Evolutionary conservation across 441 rosid species (phyloP).

Genomic region (Macaranga tanarius): DNA sequence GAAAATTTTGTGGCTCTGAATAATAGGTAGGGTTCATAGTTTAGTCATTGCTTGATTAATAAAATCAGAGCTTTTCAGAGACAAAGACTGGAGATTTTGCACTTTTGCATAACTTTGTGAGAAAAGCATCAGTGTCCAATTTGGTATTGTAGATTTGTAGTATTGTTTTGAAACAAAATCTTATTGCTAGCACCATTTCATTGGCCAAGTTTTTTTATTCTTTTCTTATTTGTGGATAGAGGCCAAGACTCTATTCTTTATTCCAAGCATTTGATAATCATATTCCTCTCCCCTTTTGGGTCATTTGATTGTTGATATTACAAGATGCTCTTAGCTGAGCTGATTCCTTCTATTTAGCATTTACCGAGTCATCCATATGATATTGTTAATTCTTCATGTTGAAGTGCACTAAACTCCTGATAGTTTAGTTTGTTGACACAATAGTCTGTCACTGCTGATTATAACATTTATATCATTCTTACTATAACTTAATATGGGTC

Average conservation of each 20-base stretch:
- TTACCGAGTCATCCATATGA: conserved; percentile 28
- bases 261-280: conserved; percentile 16
- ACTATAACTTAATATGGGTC: neutral
- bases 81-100: conserved; percentile 16
- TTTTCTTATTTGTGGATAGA: neutral
- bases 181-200: conserved; percentile 6
- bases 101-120: conserved; percentile 14
- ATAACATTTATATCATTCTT: conserved; percentile 11
- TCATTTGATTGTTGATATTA: conserved; percentile 13
- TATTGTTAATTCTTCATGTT: conserved; percentile 24
- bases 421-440: conserved; percentile 15
- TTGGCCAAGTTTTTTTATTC: conserved; percentile 11
- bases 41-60: conserved; percentile 9
- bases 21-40: conserved; percentile 8
- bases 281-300: neutral
- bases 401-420: conserved; percentile 22
- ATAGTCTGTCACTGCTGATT: conserved; percentile 1
- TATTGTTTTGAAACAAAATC: neutral
- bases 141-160: neutral
- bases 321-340: conserved; percentile 27
- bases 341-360: conserved; percentile 21
- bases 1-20: conserved; percentile 2
- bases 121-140: neutral
- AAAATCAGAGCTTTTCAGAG: conserved; percentile 21
- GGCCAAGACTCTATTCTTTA: conserved; percentile 17